Evolutionary conservation across 306 rosid species (phyloP).

Genomic region (Sophora flavescens): DNA sequence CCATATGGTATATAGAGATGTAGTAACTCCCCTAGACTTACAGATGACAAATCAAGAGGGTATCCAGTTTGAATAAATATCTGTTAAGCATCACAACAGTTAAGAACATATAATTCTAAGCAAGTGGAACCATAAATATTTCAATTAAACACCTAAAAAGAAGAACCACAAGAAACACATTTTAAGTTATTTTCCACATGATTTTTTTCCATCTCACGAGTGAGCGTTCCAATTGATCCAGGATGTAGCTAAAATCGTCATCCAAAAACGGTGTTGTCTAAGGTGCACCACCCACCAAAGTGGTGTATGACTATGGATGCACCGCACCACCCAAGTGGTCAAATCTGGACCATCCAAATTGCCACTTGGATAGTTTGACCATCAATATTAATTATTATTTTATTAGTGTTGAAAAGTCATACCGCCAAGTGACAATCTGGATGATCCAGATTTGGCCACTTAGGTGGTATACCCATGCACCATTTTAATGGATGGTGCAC

Average conservation of each 20-base stretch:
- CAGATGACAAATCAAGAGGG: constrained; percentile 98
- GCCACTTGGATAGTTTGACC: too few species aligned
- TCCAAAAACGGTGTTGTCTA: too few species aligned
- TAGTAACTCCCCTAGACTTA: constrained; percentile 97
- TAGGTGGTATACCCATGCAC: too few species aligned
- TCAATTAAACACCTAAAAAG: constrained; percentile 10
- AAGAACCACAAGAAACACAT: constrained; percentile 18
- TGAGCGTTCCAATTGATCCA: constrained; percentile 91
- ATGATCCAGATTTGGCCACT: too few species aligned
- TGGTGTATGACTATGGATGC: too few species aligned
- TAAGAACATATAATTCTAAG: constrained; percentile 39
- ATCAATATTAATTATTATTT: too few species aligned
- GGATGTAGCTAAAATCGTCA: constrained; percentile 97
- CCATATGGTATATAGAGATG: constrained; percentile 98
- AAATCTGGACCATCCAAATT: too few species aligned
- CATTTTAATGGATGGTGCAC: too few species aligned
- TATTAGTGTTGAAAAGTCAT: too few species aligned
- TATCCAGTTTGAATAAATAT: constrained; percentile 99
- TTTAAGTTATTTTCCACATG: constrained; percentile 65
- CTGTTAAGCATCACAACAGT: constrained; percentile 62
- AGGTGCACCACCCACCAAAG: too few species aligned
- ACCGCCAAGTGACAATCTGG: too few species aligned
- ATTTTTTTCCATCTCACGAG: constrained; percentile 87
- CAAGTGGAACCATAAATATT: constrained; percentile 9
- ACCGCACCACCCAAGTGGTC: too few species aligned